Evolutionary conservation across 1,139 yeast species (phyloP).

Genomic region (Kurtzmaniella quercitrusa): DNA sequence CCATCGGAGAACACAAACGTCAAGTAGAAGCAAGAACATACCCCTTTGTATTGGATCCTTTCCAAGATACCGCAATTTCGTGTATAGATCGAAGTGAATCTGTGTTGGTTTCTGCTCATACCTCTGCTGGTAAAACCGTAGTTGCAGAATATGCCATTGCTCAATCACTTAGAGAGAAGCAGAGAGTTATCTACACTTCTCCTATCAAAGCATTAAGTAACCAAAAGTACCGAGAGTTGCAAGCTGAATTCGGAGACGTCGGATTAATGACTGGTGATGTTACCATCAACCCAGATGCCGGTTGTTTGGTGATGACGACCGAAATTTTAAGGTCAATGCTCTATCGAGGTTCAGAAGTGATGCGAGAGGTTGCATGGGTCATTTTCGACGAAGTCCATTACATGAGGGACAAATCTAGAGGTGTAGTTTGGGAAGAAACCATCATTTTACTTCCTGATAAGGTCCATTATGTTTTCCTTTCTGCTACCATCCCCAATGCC

Average conservation of each 20-base stretch:
- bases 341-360: slow-evolving; percentile 89
- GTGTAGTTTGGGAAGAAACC: slow-evolving; percentile 99
- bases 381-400: slow-evolving; percentile 95
- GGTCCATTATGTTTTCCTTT: slow-evolving; percentile 79
- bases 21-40: slow-evolving; percentile 74
- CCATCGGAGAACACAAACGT: slow-evolving; percentile 83
- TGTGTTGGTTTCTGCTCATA: slow-evolving; percentile 97
- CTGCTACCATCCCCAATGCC: slow-evolving; percentile 98
- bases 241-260: slow-evolving; percentile 91
- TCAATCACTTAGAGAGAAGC: slow-evolving; percentile 83
- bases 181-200: slow-evolving; percentile 92
- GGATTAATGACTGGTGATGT: slow-evolving; percentile 99
- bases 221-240: slow-evolving; percentile 90
- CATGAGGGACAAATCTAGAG: slow-evolving; percentile 93
- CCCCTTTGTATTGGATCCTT: slow-evolving; percentile 91
- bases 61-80: slow-evolving; percentile 92
- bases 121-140: slow-evolving; percentile 98
- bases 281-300: slow-evolving; percentile 94
- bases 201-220: slow-evolving; percentile 96
- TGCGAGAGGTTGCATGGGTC: slow-evolving; percentile 97
- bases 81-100: slow-evolving; percentile 93
- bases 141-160: slow-evolving; percentile 99
- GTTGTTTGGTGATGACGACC: slow-evolving; percentile 96
- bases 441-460: slow-evolving; percentile 93
- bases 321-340: slow-evolving; percentile 92